These are phyloP conservation scores for Cetraspora pellucida DNA, from an alignment of 192 early-diverging fungal species.

Conservation along the genomic window DNA sequence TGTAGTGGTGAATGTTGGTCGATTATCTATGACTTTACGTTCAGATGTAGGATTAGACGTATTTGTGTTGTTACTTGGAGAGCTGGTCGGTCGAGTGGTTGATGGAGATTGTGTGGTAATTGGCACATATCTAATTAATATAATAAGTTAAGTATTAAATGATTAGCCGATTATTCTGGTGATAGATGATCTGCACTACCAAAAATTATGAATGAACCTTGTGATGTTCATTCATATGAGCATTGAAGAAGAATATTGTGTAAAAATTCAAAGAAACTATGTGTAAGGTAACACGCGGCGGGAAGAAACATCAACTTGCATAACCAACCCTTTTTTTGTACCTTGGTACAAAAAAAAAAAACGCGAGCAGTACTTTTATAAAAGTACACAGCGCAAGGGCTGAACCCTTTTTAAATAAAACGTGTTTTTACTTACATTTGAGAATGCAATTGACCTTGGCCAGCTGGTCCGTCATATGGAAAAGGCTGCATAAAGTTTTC, in stretches of 20 bases:
- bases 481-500: constrained; percentile 23
- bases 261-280: background rate
- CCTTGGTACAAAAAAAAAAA: background rate
- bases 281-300: constrained; percentile 26
- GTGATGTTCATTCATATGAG: too few relatives aligned
- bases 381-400: background rate
- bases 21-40: constrained; percentile 17
- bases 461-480: background rate
- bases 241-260: too few relatives aligned
- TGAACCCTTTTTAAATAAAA: background rate
- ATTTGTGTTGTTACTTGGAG: background rate
- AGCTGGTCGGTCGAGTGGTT: background rate
- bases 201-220: too few relatives aligned
- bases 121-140: constrained; percentile 1
- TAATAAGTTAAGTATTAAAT: too few relatives aligned
- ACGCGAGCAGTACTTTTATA: background rate
- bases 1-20: constrained; percentile 17
- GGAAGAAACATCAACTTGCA: constrained; percentile 16
- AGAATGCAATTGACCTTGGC: constrained; percentile 11
- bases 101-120: background rate
- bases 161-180: too few relatives aligned
- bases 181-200: too few relatives aligned
- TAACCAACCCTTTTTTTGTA: background rate
- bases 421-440: constrained; percentile 22
- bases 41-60: background rate